Percentiles rank a stretch among this genome's conserved stretches.
Conservation (phyloP, 805 yeast species). For the Vanderwaltozyma tropicalis region DNA sequence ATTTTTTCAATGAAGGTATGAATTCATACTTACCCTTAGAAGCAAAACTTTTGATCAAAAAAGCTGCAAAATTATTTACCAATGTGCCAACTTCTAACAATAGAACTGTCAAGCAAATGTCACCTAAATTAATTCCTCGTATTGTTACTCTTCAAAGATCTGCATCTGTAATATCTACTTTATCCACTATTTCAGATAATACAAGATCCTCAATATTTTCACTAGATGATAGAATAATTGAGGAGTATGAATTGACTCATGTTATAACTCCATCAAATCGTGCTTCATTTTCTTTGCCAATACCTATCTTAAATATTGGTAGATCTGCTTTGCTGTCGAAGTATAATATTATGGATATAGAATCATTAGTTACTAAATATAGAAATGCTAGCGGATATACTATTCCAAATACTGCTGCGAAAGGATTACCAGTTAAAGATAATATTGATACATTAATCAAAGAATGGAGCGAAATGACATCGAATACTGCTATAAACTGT, state of each 20-base stretch:
- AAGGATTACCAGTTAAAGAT: background rate
- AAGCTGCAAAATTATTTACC: conserved; percentile 44
- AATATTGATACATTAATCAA: conserved; percentile 1
- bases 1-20: conserved; percentile 73
- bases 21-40: conserved; percentile 53
- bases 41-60: conserved; percentile 48
- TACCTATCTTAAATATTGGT: conserved; percentile 24
- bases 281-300: conserved; percentile 30
- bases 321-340: conserved; percentile 31
- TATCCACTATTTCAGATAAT: conserved; percentile 10
- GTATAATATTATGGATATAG: conserved; percentile 29
- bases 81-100: no score
- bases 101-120: conserved; percentile 29
- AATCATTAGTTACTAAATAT: conserved; percentile 41
- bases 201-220: conserved; percentile 21
- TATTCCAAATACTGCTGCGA: background rate
- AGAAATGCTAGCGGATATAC: conserved; percentile 20
- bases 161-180: conserved; percentile 10
- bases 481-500: background rate
- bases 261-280: conserved; percentile 30
- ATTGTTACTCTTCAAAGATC: background rate
- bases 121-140: conserved; percentile 6
- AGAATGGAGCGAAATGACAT: conserved; percentile 4
- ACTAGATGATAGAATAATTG: conserved; percentile 40
- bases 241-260: conserved; percentile 44